Evolutionary conservation across 2,329 filamentous ascomycete genomes (phyloP).

Genomic region (Cordyceps fumosorosea): DNA sequence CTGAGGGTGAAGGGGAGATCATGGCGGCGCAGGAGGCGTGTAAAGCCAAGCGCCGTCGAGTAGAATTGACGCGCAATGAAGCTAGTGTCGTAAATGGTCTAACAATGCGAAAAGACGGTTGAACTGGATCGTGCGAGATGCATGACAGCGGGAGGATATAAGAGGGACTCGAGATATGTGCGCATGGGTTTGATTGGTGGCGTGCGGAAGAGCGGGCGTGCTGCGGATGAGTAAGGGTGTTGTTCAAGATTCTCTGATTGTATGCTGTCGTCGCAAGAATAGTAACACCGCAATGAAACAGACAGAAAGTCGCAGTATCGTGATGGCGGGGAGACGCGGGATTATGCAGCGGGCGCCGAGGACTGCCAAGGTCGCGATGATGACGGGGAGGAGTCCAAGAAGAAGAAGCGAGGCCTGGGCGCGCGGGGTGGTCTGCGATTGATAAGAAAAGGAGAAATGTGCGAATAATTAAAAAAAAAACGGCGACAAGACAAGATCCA

Average conservation of each 20-base stretch:
- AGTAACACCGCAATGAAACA: not conserved
- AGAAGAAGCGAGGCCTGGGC: not conserved
- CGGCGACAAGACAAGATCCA: not conserved
- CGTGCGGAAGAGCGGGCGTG: not conserved
- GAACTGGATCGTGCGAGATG: not conserved
- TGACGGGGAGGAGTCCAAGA: not conserved
- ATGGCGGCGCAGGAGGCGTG: slow-evolving; percentile 3
- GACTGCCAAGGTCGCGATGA: not conserved
- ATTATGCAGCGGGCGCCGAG: slow-evolving; percentile 1
- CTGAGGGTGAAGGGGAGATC: not conserved
- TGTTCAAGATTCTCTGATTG: not conserved
- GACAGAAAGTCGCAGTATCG: not conserved
- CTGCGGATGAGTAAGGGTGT: not conserved
- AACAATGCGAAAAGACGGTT: not conserved
- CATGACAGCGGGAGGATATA: slow-evolving; percentile 7
- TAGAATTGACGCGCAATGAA: not conserved
- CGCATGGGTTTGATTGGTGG: not conserved
- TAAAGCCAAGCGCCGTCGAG: not conserved
- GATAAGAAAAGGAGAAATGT: not conserved
- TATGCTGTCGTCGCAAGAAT: no score
- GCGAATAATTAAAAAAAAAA: not conserved
- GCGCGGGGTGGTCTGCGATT: not conserved
- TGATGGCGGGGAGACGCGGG: not conserved
- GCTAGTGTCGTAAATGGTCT: not conserved
- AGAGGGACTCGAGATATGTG: not conserved